phyloP scores from a whole-genome alignment of 2,329 filamentous ascomycete species.

The Ophiostoma populinum region DNA sequence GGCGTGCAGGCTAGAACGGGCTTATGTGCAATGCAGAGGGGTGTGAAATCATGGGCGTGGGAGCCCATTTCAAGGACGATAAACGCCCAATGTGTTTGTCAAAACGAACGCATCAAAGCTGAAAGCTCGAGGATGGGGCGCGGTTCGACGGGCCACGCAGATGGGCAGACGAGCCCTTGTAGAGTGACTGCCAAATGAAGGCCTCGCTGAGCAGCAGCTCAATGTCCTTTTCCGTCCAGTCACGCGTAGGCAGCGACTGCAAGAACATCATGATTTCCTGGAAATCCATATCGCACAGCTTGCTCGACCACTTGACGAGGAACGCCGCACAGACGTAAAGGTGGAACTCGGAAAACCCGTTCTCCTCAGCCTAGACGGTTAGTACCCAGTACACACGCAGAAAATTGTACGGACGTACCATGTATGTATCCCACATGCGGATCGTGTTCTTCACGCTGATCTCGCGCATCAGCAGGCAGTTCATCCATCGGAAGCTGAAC shows the following conservation, averaged over 20 bases:
- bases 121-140: slow-evolving; percentile 23
- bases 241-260: slow-evolving; percentile 77
- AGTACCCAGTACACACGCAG: not conserved
- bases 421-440: slow-evolving; percentile 98
- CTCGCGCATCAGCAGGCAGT: slow-evolving; percentile 94
- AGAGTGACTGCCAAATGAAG: slow-evolving; percentile 96
- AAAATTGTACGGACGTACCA: slow-evolving; percentile 37
- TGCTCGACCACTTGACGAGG: slow-evolving; percentile 93
- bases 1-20: too few species aligned
- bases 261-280: slow-evolving; percentile 99
- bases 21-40: too few species aligned
- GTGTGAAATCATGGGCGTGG: too few species aligned
- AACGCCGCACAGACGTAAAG: slow-evolving; percentile 97
- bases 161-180: slow-evolving; percentile 87
- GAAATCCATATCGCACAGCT: slow-evolving; percentile 93
- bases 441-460: slow-evolving; percentile 94
- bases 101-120: slow-evolving; percentile 15
- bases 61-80: not conserved
- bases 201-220: slow-evolving; percentile 89
- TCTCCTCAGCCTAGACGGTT: slow-evolving; percentile 76
- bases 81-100: not conserved
- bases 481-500: slow-evolving; percentile 99
- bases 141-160: slow-evolving; percentile 34
- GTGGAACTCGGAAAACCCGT: slow-evolving; percentile 96
- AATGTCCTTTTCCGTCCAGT: slow-evolving; percentile 97